Evolutionary conservation across 2,329 filamentous ascomycete species (phyloP), one percentile per base, ranked within the genome.

Genomic region (Ophiostoma populinum): DNA sequence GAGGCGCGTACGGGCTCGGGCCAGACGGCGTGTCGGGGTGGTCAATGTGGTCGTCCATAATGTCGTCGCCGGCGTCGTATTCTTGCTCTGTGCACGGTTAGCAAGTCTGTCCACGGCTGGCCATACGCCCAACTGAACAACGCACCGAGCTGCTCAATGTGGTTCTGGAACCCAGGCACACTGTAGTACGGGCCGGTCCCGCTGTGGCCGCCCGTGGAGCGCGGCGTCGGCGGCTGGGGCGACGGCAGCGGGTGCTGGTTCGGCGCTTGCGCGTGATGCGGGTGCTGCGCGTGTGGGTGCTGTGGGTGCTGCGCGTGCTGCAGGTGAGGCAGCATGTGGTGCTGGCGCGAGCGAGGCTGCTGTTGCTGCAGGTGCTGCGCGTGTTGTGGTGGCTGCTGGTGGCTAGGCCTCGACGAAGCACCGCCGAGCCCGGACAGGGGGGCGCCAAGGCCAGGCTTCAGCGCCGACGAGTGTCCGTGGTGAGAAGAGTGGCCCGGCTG

Each of bases 71-170:
- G 37, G 82, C 79, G 55, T 94, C 86, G 60, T 94, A 95, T 63
- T 95, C 87, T 67, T 92, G 85, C 63, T 95, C 87, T 94, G 63
- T 64, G 17, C 8, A 16, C 6, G 3, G 24, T 34, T 26, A 26
- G 32, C 17, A 27, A 16, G 20, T 51, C n/a, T n/a, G n/a, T n/a
- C n/a, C n/a, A n/a, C n/a, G n/a, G n/a, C n/a, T n/a, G n/a, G n/a
- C n/a, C n/a, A n/a, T n/a, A n/a, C n/a, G n/a, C n/a, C n/a, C n/a
- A n/a, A n/a, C n/a, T n/a, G n/a, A n/a, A n/a, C n/a, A 67, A 65
- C 85, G 80, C 83, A 80, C 87, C 87, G 56, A 95, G 73, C 65
- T 93, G 83, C 57, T 92, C 81, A 57, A 92, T 86, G 55, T 94
- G 87, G 55, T 80, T 90, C 52, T 92, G 83, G 58, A 92, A 94